Base-by-base conservation (phyloP, 228 moss, liverwort and hornwort genomes). In the Sphagnum magellanicum region DNA sequence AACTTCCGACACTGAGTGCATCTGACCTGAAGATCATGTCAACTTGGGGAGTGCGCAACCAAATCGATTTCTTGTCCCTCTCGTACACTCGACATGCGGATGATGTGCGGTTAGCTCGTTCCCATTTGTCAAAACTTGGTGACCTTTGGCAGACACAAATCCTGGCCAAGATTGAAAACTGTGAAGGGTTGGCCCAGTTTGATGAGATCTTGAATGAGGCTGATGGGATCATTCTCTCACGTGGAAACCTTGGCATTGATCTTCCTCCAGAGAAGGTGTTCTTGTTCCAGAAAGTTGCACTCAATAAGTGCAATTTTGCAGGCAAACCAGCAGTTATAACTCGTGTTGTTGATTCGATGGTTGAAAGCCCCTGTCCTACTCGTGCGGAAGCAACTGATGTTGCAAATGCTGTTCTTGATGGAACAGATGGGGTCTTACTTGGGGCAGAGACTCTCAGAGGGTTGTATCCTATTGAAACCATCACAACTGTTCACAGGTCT, bases 281-380 rank as follows among this genome's bases (percentile, higher is more conserved):
- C 63, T 64, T 93, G 67, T 89, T 93, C 71, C 93, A 93, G 77
- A 93, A 93, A 72, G 89, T 89, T 32, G 93, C 91, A 9, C 67
- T 93, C 11, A 74, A 93, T 67, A 91, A 83, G 71, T 91, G 93
- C 62, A 93, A 93, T 66, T 79, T 83, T 52, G 93, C 93, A 17
- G 93, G 93, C 65, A 93, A 93, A 70, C 83, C 91, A 14, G 80
- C 87, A 49, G 77, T 93, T 49, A 80, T 93, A 55, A 93, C 93
- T 55, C 93, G 93, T 53, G 93, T 93, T 67, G 91, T 93, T 60
- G 93, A 93, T 71, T 91, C 93, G 53, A 93, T 93, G 93, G 88
- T 83, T 52, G 91, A 89, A 64, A 81, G 77, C 50, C 93, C 93
- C 6, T 89, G 93, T 10, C 93, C 93, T 32, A 93, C 93, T 12